Evolutionary conservation across 306 rosid species (phyloP).

Genomic region (Glycine tomentella): DNA sequence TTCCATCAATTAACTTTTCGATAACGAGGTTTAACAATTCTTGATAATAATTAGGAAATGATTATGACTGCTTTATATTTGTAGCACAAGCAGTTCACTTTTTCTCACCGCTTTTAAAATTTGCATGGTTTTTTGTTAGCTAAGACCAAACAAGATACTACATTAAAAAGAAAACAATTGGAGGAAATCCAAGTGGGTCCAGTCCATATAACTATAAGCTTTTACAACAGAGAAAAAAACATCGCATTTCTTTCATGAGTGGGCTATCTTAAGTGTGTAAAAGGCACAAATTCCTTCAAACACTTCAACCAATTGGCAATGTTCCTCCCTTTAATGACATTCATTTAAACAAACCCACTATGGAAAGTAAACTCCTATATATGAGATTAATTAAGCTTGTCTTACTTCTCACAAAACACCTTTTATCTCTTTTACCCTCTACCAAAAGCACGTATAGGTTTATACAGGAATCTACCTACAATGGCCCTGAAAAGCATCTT

Average conservation of each 20-base stretch:
- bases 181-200: constrained; percentile 48
- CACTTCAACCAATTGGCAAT: constrained; percentile 34
- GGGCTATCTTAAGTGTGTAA: neutral
- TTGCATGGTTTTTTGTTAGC: no score
- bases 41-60: constrained; percentile 23
- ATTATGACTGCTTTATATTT: neutral
- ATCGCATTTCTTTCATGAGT: constrained; percentile 52
- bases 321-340: constrained; percentile 42
- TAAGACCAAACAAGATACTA: no score
- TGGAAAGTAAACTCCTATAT: constrained; percentile 19
- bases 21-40: neutral
- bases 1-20: neutral
- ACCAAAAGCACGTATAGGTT: constrained; percentile 33
- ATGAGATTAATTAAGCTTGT: constrained; percentile 15
- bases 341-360: neutral
- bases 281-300: constrained; percentile 52
- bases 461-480: constrained; percentile 50
- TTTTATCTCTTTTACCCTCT: neutral
- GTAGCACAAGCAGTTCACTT: no score
- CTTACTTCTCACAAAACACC: constrained; percentile 30
- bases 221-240: constrained; percentile 33
- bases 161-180: no score
- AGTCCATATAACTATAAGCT: constrained; percentile 24
- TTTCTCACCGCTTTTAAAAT: no score
- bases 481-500: constrained; percentile 55